These are phyloP conservation scores for Neopestalotiopsis rosae DNA, from an alignment of 2,329 filamentous ascomycete species.

Conservation along the genomic window DNA sequence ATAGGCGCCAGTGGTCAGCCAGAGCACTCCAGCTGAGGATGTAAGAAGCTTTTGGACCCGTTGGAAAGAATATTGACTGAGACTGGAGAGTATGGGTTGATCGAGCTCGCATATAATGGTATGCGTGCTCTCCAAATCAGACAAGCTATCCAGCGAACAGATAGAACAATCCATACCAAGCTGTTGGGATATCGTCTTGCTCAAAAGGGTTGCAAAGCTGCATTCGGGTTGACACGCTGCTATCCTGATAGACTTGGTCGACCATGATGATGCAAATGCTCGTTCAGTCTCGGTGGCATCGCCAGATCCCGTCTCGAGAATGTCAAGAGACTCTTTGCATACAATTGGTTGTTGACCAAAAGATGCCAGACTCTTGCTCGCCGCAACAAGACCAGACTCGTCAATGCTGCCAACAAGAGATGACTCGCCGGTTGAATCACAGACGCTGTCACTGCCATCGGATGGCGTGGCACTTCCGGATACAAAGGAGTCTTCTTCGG, in stretches of 20 bases:
- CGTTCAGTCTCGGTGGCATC: not conserved
- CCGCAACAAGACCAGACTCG: not conserved
- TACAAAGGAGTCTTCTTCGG: conserved; percentile 9
- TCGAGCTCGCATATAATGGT: conserved; percentile 28
- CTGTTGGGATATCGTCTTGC: not conserved
- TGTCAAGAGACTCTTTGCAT: not conserved
- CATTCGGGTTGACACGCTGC: not conserved
- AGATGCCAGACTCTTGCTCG: not conserved
- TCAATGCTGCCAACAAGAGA: not conserved
- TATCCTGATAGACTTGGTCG: not conserved
- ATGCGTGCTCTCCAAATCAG: conserved; percentile 20
- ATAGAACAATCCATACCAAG: not conserved
- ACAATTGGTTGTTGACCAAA: not conserved
- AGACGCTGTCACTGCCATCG: not conserved
- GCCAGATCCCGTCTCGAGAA: not conserved
- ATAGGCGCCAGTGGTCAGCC: conserved; percentile 29
- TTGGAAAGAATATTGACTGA: conserved; percentile 22
- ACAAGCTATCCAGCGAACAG: not conserved
- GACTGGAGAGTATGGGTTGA: conserved; percentile 23
- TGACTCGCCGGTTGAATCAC: not conserved
- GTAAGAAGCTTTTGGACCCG: conserved; percentile 25
- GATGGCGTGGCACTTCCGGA: not conserved
- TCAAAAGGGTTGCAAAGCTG: not conserved
- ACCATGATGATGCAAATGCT: not conserved
- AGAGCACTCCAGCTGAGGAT: conserved; percentile 25